Percentiles rank a stretch among this genome's conserved stretches.
These are phyloP conservation scores for Udeniomyces megalosporus DNA, from an alignment of 768 basidiomycete genomes.

Conservation along the genomic window DNA sequence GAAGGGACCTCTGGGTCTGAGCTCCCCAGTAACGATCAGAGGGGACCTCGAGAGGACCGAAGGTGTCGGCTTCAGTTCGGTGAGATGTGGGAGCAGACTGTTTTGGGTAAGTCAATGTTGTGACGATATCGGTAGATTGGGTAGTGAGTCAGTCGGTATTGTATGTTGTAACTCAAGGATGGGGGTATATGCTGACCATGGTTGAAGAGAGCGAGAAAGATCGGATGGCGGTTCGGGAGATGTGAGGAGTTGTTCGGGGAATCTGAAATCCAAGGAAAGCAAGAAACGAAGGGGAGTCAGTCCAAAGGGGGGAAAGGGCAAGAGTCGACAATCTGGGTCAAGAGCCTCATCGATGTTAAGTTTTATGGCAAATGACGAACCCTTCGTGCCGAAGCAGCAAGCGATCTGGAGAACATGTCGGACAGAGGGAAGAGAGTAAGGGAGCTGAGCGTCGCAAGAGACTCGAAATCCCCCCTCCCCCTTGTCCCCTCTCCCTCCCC, in stretches of 20 bases:
- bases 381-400: background rate
- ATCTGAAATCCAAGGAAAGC: background rate
- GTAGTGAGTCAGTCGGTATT: no score
- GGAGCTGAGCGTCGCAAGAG: background rate
- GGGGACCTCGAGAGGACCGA: slow-evolving; percentile 83
- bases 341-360: no score
- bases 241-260: background rate
- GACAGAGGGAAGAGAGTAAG: background rate
- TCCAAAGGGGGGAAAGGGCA: background rate
- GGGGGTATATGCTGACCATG: background rate
- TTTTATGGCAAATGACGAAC: no score
- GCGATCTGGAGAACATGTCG: background rate
- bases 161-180: background rate
- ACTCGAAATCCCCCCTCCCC: no score
- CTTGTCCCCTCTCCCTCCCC: no score
- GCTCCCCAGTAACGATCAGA: slow-evolving; percentile 90
- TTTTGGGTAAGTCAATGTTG: background rate
- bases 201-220: slow-evolving; percentile 1
- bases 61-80: slow-evolving; percentile 80
- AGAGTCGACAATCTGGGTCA: no score
- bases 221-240: background rate
- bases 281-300: background rate
- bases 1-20: slow-evolving; percentile 90
- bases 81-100: background rate
- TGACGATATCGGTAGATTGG: no score